Conservation (phyloP, 2,329 filamentous ascomycete genomes). For the Aspergillus spinulosporus region DNA sequence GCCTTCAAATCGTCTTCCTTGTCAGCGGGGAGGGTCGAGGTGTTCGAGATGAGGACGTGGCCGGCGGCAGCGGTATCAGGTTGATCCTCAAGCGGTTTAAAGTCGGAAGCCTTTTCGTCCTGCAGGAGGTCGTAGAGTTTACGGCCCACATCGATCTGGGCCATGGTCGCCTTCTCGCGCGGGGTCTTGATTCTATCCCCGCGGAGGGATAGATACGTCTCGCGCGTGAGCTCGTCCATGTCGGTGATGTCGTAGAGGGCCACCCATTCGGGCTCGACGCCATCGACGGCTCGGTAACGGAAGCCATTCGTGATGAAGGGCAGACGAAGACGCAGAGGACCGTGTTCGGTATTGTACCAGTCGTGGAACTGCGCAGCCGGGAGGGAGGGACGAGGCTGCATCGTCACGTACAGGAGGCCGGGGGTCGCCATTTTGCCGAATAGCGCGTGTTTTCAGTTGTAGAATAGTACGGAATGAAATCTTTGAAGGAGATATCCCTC, state of each 20-base stretch:
- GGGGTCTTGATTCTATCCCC: constrained; percentile 55
- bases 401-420: constrained; percentile 81
- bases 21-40: constrained; percentile 59
- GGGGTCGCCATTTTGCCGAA: constrained; percentile 44
- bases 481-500: neutral
- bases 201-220: constrained; percentile 60
- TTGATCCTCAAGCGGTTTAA: constrained; percentile 61
- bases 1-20: constrained; percentile 58
- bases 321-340: constrained; percentile 74
- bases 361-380: constrained; percentile 75
- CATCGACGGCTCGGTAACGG: constrained; percentile 70
- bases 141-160: constrained; percentile 67
- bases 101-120: constrained; percentile 57
- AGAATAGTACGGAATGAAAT: neutral
- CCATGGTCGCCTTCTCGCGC: constrained; percentile 62
- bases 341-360: constrained; percentile 94
- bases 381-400: constrained; percentile 71
- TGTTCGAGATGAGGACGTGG: constrained; percentile 63
- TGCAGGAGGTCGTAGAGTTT: constrained; percentile 69
- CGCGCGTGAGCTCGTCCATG: constrained; percentile 67
- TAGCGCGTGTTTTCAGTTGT: neutral
- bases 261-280: constrained; percentile 66
- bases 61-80: constrained; percentile 60
- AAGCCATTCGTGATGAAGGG: constrained; percentile 75
- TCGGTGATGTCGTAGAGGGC: constrained; percentile 79